Conservation (phyloP, 2,329 filamentous ascomycete genomes). For the Epichloe coenophiala region DNA sequence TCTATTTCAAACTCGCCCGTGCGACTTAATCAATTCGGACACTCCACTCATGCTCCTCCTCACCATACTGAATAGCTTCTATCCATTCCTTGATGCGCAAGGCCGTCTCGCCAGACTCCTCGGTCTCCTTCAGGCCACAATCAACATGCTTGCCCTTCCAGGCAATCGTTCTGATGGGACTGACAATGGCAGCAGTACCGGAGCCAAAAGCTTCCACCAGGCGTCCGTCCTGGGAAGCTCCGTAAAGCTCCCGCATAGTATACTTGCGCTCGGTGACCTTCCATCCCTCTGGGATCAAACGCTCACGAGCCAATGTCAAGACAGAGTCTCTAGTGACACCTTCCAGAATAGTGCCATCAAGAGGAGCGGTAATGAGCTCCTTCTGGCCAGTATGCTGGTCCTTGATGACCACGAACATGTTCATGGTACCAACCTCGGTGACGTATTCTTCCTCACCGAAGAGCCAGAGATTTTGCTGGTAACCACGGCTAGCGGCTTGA, state of each 20-base stretch:
- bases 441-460: conserved; percentile 93
- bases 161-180: conserved; percentile 75
- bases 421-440: conserved; percentile 98
- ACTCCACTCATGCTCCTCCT: conserved; percentile 88
- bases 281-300: conserved; percentile 77
- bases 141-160: conserved; percentile 74
- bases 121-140: conserved; percentile 65
- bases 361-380: conserved; percentile 84
- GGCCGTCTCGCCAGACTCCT: conserved; percentile 82
- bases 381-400: conserved; percentile 81
- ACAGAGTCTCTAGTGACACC: conserved; percentile 91
- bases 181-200: conserved; percentile 88
- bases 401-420: conserved; percentile 79
- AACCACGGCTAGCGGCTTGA: conserved; percentile 78
- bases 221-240: conserved; percentile 72
- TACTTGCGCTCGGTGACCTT: conserved; percentile 78
- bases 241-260: conserved; percentile 73
- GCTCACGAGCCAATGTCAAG: conserved; percentile 71
- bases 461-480: conserved; percentile 97
- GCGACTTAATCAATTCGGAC: conserved; percentile 27
- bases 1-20: background rate
- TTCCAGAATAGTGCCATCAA: conserved; percentile 93
- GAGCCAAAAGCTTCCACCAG: conserved; percentile 88
- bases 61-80: conserved; percentile 86
- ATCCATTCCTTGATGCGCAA: conserved; percentile 92